Conservation (phyloP, 805 yeast species). For the Ogataea paraovalis region DNA sequence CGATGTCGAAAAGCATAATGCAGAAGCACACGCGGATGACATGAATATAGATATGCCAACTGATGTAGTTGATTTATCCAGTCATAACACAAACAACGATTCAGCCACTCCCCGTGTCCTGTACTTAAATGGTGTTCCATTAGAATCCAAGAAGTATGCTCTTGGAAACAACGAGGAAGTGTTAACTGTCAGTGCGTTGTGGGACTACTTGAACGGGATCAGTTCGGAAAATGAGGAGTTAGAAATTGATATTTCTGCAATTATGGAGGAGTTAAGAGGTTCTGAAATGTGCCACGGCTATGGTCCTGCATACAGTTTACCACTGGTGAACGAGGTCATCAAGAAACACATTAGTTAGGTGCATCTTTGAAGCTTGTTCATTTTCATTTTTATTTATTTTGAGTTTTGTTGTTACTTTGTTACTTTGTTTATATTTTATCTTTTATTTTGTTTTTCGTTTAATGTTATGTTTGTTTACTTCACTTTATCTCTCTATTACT, state of each 20-base stretch:
- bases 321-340: constrained; percentile 38
- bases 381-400: not conserved
- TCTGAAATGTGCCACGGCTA: constrained; percentile 73
- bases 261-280: constrained; percentile 61
- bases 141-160: constrained; percentile 15
- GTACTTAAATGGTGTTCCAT: constrained; percentile 6
- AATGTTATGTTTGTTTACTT: too few species aligned
- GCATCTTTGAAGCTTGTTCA: not conserved
- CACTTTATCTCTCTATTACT: too few species aligned
- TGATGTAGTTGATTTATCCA: not conserved
- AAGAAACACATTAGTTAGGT: not conserved
- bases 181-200: constrained; percentile 71
- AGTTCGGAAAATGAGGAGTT: constrained; percentile 44
- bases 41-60: not conserved
- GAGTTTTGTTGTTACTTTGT: too few species aligned
- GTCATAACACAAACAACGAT: not conserved
- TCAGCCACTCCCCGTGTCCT: not conserved
- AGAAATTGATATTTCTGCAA: constrained; percentile 50
- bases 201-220: constrained; percentile 66
- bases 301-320: constrained; percentile 64
- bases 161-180: constrained; percentile 39
- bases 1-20: constrained; percentile 10
- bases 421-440: not conserved
- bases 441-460: not conserved
- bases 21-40: not conserved